Evolutionary conservation across 148 eudicot genomes (phyloP), one percentile per base, ranked within the genome.

Genomic region (Chenopodium album): DNA sequence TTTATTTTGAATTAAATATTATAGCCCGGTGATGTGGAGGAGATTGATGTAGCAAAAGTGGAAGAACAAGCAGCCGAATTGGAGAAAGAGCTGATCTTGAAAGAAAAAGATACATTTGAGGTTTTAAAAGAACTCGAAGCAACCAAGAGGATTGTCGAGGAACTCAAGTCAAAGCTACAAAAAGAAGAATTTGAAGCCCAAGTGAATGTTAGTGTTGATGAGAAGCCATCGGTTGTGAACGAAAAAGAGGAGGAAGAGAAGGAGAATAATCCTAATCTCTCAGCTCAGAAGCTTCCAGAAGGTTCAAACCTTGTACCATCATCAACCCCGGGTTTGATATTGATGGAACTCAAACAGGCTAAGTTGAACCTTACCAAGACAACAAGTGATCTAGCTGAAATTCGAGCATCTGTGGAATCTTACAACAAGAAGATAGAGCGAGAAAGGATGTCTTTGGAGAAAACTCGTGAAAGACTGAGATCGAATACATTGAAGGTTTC

Each of bases 51-150:
- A 26, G 82, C 87, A 22, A 85, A 90, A 78, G 90, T 92, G 76
- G 94, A 95, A 85, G 91, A 93, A 75, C 91, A 90, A 72, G 94
- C 98, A 66, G 89, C 84, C 32, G 87, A 90, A 83, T 65, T 93
- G 82, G 95, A 90, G 82, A 88, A 86, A 80, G 98, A 95, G 71
- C 88, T 95, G 73, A 90, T 88, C 17, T 48, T 80, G 44, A 95
- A 93, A 86, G 98, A 95, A 87, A 88, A 89, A 80, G 98, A 95
- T 69, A 93, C 97, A 7, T 86, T 93, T 31, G 85, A 89, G 79
- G 97, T 97, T 80, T 81, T 97, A 68, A 97, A 94, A 83, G 98
- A 97, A 82, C 94, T 97, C 14, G 97, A 97, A 86, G 87, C 84
- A 9, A 92, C 98, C 16, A 97, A 97, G 87, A 74, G 81, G 77